Evolutionary conservation across 2,329 filamentous ascomycete genomes (phyloP).

Genomic region (Venturiaceae sp.): DNA sequence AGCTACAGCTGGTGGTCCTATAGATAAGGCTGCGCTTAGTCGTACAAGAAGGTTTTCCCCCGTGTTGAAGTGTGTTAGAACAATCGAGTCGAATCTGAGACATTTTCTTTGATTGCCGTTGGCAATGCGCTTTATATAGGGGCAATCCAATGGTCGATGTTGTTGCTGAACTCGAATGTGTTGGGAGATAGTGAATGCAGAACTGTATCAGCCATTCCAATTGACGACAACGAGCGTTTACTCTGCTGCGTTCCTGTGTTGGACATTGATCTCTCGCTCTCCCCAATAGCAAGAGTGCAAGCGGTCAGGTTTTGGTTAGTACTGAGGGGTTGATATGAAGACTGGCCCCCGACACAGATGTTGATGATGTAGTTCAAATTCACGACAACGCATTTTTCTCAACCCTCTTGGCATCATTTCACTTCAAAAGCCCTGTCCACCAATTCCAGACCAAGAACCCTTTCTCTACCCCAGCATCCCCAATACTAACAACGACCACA

Average conservation of each 20-base stretch:
- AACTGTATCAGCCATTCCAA: background rate
- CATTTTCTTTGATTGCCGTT: no score
- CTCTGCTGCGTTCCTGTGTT: no score
- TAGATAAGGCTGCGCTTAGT: no score
- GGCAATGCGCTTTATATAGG: no score
- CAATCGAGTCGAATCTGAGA: no score
- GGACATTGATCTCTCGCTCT: background rate
- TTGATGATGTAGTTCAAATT: background rate
- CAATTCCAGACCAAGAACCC: background rate
- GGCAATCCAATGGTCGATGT: no score
- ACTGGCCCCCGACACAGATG: background rate
- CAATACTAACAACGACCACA: background rate
- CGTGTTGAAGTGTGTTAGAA: no score
- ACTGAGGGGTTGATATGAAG: background rate
- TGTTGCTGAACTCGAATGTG: no score
- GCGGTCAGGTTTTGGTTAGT: background rate
- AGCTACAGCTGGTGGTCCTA: no score
- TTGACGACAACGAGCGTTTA: no score
- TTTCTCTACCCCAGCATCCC: background rate
- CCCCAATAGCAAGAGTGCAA: no score
- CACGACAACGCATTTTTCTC: background rate
- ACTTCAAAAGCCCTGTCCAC: background rate
- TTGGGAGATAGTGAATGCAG: background rate
- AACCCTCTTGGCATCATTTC: background rate
- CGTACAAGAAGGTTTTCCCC: no score